Base-by-base conservation (phyloP, 345 rosid species). In the Populus ilicifolia region DNA sequence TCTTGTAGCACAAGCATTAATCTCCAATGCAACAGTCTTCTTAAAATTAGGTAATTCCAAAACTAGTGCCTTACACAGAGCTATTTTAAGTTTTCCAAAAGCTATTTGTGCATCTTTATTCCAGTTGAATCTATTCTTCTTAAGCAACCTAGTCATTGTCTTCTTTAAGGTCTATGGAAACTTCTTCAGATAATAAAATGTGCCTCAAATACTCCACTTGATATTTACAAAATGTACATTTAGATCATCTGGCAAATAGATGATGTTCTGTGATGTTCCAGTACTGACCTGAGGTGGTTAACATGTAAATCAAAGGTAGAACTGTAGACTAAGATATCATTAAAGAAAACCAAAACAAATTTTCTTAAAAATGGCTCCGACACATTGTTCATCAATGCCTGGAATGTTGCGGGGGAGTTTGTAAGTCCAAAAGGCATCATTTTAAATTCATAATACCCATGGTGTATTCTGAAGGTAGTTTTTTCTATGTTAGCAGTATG, bases 121-220 rank as follows among this genome's bases (percentile, higher is more conserved):
- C 78, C 30, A 75, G 0, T 1, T 0, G 21, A 75, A 67, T 0
- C 9, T 0, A 5, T 75, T 43, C 12, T 66, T 75, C 12, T 46
- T 75, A 0, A 70, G 46, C 1, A 50, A 35, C 0, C 54, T 2
- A 0, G 27, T 29, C 1, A 52, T 1, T 0, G 33, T 30, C 17
- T 59, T 73, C 1, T 27, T 16, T 0, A 21, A 17, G 10, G 59
- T 35, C 0, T 20, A 27, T 21, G 1, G 21, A 2, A 17, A 73
- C 48, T 5, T 33, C 23, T 10, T 0, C 21, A 0, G 2, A 1
- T 3, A 17, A 9, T 0, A 73, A 18, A 1, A 59, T 0, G n/a
- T 73, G 76, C 0, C 52, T 52, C 21, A 59, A 17, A 13, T 73
- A 73, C 1, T 59, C 76, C 14, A 73, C 29, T 3, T 56, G 16